Evolutionary conservation across 2,329 filamentous ascomycete genomes (phyloP), one percentile per base, ranked within the genome.

Genomic region (Epichloe brachyelytri): DNA sequence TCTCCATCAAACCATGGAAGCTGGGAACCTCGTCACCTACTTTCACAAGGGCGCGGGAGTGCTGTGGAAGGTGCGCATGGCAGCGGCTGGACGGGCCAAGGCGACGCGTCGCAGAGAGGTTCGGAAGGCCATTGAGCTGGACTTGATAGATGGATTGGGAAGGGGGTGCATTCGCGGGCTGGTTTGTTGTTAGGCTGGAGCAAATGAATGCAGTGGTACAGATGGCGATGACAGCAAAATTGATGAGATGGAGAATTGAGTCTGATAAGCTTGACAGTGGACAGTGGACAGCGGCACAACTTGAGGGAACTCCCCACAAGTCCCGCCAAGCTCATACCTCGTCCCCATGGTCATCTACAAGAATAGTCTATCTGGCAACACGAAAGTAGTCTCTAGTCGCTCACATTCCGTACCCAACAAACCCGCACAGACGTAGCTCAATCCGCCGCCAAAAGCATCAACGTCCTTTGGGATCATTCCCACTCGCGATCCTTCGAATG

Each of bases 1-100:
- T 78, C 71, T 97, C 86, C 57, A 83, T 83, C 59, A 95, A 78
- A 47, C 86, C 82, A 57, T 89, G 81, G 52, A 91, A 71, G 68
- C 82, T 71, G 43, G 91, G 93, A 51, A 97, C 75, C 58, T 76
- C 71, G 67, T 96, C 89, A 62, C 90, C 90, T 54, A 82, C 82
- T 61, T 85, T 78, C 65, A 97, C 85, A 57, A 79, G 72, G 43
- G 73, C 73, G 46, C 75, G 75, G 45, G 68, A 37, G 83, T 80
- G 56, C 75, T 72, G 71, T 88, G 84, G 73, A 90, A 90, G 59
- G 59, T 59, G 53, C 70, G 68, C 22, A 57, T 51, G 5, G 56
- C 53, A 20, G 57, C 43, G 37, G 61, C 53, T 49, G 68, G 61
- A 43, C 63, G 62, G 44, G 62, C 58, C 50, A 64, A 57, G 39